phyloP scores from a whole-genome alignment of 75 land plant species.

The Cupressus sempervirens region DNA sequence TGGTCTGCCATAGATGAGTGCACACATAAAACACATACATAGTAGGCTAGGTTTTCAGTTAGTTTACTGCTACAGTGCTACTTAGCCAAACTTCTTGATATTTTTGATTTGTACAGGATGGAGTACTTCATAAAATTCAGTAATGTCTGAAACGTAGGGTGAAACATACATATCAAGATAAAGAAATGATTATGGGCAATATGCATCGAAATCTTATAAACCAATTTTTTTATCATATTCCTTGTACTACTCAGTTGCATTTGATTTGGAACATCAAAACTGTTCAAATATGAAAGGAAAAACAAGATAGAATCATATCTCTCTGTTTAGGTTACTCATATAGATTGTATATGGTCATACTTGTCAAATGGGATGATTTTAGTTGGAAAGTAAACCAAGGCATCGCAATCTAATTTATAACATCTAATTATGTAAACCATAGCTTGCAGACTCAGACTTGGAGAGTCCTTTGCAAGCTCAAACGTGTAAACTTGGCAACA shows the following conservation, averaged over 20 bases:
- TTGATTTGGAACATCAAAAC: neutral
- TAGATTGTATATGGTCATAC: neutral
- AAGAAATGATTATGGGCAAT: neutral
- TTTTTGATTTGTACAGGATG: neutral
- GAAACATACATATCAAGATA: neutral
- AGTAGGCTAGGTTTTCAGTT: neutral
- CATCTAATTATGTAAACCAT: neutral
- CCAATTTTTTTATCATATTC: neutral
- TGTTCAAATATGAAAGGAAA: neutral
- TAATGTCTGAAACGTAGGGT: neutral
- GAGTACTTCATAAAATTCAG: neutral
- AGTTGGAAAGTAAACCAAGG: neutral
- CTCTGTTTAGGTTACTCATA: neutral
- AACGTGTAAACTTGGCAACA: too few species aligned
- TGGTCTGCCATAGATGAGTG: neutral
- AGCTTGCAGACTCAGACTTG: too few species aligned
- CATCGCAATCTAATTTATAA: neutral
- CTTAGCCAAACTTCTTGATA: neutral
- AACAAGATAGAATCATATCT: neutral
- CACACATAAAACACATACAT: neutral
- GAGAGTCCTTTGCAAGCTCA: too few species aligned
- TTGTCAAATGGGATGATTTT: constrained; percentile 1
- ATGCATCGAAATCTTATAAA: neutral
- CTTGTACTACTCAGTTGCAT: neutral
- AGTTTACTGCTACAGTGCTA: neutral